phyloP scores from a whole-genome alignment of 2,329 filamentous ascomycete genomes.

The Cladosporium sp. region DNA sequence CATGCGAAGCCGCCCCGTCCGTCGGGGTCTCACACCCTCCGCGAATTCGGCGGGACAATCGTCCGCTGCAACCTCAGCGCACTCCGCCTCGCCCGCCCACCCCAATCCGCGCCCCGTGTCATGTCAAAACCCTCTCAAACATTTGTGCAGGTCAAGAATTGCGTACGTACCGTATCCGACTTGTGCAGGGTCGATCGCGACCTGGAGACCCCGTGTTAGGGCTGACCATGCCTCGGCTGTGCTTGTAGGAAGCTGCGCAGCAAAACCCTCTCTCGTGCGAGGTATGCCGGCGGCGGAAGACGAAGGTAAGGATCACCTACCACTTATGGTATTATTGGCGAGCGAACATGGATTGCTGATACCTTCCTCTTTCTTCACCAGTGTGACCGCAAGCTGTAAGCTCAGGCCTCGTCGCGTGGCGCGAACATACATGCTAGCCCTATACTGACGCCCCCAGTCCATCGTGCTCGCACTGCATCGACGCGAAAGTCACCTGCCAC shows the following conservation, averaged over 20 bases:
- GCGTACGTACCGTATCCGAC: neutral
- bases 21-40: neutral
- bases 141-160: conserved; percentile 8
- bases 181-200: neutral
- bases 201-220: neutral
- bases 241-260: conserved; percentile 7
- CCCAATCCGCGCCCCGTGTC: neutral
- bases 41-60: neutral
- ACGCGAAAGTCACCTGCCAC: conserved; percentile 10
- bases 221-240: conserved; percentile 2
- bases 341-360: neutral
- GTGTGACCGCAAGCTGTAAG: conserved; percentile 12
- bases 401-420: neutral
- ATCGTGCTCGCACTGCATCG: conserved; percentile 12
- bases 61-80: neutral
- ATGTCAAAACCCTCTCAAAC: conserved; percentile 10
- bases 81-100: neutral
- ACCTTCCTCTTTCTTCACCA: neutral
- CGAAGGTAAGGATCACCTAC: conserved; percentile 15
- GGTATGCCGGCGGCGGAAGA: conserved; percentile 19
- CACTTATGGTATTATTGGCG: neutral
- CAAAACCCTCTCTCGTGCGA: conserved; percentile 16
- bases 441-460: conserved; percentile 2
- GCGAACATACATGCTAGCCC: neutral
- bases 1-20: neutral